These are phyloP conservation scores for Haematococcus lacustris DNA, from an alignment of 139 green algal genomes.

Conservation along the genomic window DNA sequence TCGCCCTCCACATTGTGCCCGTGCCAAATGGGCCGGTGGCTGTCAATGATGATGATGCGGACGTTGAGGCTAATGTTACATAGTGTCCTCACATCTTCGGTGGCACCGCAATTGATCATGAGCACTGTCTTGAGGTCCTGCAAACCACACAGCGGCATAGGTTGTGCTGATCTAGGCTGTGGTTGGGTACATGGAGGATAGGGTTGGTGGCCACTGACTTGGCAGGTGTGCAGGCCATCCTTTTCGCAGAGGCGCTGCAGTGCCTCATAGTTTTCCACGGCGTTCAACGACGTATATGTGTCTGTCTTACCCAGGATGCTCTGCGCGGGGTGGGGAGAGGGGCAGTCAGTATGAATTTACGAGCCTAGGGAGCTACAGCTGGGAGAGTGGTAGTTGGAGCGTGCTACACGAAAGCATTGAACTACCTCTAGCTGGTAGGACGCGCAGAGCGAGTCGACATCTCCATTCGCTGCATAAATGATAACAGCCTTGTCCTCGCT, in stretches of 20 bases:
- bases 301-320: slow-evolving; percentile 26
- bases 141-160: not conserved
- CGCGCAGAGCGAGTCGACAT: slow-evolving; percentile 67
- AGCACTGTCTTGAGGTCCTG: slow-evolving; percentile 20
- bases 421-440: slow-evolving; percentile 57
- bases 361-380: too few species aligned
- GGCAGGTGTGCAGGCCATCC: not conserved
- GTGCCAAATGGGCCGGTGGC: slow-evolving; percentile 51
- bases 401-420: too few species aligned
- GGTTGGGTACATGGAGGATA: too few species aligned
- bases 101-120: slow-evolving; percentile 82
- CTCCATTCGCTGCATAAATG: slow-evolving; percentile 53
- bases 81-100: slow-evolving; percentile 46
- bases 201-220: too few species aligned
- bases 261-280: slow-evolving; percentile 41
- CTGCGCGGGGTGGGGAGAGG: slow-evolving; percentile 9
- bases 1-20: slow-evolving; percentile 30
- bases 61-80: slow-evolving; percentile 40
- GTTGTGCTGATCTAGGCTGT: too few species aligned
- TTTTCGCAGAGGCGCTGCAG: not conserved
- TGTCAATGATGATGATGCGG: slow-evolving; percentile 74
- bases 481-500: slow-evolving; percentile 57
- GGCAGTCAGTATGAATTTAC: too few species aligned
- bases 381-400: too few species aligned
- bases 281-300: slow-evolving; percentile 31